Conservation (phyloP, 805 yeast species). For the Lipomyces yamadae region DNA sequence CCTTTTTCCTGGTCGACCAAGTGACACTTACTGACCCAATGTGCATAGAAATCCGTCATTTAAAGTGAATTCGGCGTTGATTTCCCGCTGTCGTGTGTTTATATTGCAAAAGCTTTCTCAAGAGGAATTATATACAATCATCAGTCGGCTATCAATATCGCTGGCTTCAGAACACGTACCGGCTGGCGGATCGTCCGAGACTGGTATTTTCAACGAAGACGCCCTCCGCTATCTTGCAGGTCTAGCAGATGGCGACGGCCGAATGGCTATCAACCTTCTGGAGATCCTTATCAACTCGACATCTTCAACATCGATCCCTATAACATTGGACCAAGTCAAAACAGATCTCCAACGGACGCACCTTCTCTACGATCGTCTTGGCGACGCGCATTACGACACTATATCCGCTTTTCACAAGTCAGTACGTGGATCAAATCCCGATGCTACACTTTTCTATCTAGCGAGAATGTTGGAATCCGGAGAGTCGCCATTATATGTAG, state of each 20-base stretch:
- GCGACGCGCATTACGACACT: constrained; percentile 93
- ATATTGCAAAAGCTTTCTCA: constrained; percentile 59
- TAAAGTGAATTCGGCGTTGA: constrained; percentile 76
- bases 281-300: constrained; percentile 55
- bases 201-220: constrained; percentile 52
- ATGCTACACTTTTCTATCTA: constrained; percentile 86
- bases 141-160: constrained; percentile 51
- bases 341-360: constrained; percentile 45
- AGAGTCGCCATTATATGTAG: constrained; percentile 88
- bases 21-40: background rate
- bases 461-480: constrained; percentile 91
- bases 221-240: constrained; percentile 71
- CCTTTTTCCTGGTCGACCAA: too few relatives aligned
- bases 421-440: constrained; percentile 84
- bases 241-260: constrained; percentile 84
- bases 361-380: constrained; percentile 80
- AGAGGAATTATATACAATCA: constrained; percentile 58
- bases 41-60: constrained; percentile 67
- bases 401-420: constrained; percentile 96
- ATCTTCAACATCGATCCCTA: constrained; percentile 41
- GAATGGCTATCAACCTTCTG: constrained; percentile 78
- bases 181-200: background rate
- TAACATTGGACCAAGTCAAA: constrained; percentile 11
- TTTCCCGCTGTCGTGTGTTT: constrained; percentile 84
- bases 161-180: constrained; percentile 10